phyloP scores from a whole-genome alignment of 371 early-diverging fungal genomes.

The Mortierella sp. region DNA sequence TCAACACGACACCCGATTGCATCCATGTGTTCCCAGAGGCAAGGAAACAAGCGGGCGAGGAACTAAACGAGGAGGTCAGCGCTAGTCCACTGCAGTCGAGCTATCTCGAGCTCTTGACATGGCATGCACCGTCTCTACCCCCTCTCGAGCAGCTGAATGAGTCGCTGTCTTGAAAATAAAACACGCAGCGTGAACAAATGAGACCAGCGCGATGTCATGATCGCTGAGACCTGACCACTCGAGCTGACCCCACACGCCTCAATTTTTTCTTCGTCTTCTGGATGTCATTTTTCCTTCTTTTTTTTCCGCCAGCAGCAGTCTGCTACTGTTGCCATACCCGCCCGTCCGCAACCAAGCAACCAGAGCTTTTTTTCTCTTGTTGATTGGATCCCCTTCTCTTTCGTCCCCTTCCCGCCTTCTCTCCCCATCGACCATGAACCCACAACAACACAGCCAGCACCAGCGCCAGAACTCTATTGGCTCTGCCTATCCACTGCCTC shows the following conservation, averaged over 20 bases:
- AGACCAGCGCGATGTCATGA: background rate
- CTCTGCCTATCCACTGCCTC: slow-evolving; percentile 1
- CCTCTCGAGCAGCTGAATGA: slow-evolving; percentile 3
- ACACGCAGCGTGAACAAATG: background rate
- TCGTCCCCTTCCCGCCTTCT: slow-evolving; percentile 1
- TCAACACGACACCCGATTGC: slow-evolving; percentile 26
- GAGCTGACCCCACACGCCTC: background rate
- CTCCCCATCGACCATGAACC: slow-evolving; percentile 22
- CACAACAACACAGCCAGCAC: slow-evolving; percentile 21
- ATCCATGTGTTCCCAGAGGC: slow-evolving; percentile 18
- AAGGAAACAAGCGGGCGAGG: slow-evolving; percentile 12
- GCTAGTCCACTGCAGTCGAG: background rate
- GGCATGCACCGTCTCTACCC: background rate
- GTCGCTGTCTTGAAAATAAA: background rate
- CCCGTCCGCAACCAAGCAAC: background rate
- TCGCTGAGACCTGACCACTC: background rate
- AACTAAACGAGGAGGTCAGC: background rate
- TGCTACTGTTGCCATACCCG: background rate
- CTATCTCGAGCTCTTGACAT: slow-evolving; percentile 18
- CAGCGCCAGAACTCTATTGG: slow-evolving; percentile 27
- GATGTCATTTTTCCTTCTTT: background rate
- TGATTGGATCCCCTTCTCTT: slow-evolving; percentile 14
- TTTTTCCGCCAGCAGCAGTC: background rate
- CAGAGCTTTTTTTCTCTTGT: background rate
- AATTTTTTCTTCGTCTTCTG: background rate